Evolutionary conservation across 2,329 filamentous ascomycete species (phyloP).

Genomic region (Nakataea oryzae): DNA sequence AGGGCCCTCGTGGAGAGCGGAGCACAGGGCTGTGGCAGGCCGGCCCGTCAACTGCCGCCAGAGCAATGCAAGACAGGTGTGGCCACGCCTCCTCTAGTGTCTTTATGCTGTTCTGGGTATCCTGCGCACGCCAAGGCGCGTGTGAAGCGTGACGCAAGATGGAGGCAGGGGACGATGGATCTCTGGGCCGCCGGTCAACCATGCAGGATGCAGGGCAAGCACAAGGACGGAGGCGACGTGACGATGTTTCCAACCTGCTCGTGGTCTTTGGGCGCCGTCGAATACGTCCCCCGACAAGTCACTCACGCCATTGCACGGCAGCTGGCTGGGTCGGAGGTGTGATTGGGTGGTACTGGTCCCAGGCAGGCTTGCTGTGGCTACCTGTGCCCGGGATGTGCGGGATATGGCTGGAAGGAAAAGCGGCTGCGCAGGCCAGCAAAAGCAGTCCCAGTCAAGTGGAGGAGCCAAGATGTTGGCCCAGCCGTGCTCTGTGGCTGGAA

Average conservation of each 20-base stretch:
- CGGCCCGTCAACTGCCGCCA: background rate
- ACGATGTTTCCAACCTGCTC: background rate
- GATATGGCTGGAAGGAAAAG: background rate
- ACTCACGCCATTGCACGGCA: background rate
- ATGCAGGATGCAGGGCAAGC: background rate
- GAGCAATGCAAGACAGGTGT: background rate
- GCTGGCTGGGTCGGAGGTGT: background rate
- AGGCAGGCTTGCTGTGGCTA: too few species aligned
- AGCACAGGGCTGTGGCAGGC: background rate
- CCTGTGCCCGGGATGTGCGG: background rate
- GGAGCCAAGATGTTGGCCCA: background rate
- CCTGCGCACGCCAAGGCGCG: background rate
- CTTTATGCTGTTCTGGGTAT: background rate
- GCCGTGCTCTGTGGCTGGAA: background rate
- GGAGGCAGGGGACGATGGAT: background rate
- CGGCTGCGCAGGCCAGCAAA: background rate
- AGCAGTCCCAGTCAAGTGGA: background rate
- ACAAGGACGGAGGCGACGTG: background rate
- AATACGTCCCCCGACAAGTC: background rate
- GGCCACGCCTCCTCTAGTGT: background rate
- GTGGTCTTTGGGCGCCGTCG: background rate
- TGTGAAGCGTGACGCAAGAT: background rate
- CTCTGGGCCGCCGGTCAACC: background rate
- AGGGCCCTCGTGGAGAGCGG: too few species aligned
- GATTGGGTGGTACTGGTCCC: too few species aligned